phyloP scores from a whole-genome alignment of 306 rosid species.

The Mimosa bimucronata region DNA sequence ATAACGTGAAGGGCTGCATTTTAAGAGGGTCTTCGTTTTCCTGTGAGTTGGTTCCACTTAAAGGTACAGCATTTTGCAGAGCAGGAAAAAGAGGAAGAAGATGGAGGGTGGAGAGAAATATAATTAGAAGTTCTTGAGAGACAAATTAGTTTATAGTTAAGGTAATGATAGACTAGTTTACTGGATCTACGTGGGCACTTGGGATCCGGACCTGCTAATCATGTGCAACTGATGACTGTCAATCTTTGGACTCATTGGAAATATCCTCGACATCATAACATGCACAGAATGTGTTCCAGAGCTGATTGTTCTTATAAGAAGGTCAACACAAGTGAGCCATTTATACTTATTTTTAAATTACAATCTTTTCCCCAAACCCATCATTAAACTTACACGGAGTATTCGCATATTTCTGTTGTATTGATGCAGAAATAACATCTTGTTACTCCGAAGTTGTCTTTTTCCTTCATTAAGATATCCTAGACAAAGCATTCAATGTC shows the following conservation, averaged over 20 bases:
- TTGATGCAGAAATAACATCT: conserved; percentile 11
- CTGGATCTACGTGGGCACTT: conserved; percentile 64
- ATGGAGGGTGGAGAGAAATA: conserved; percentile 28
- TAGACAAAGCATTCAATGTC: neutral
- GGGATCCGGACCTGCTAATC: conserved; percentile 75
- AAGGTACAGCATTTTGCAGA: conserved; percentile 39
- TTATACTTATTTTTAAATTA: conserved; percentile 8
- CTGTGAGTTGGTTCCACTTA: conserved; percentile 41
- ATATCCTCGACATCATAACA: conserved; percentile 69
- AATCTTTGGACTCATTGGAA: conserved; percentile 66
- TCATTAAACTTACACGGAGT: neutral
- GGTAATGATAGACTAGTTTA: conserved; percentile 41
- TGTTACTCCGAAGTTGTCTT: neutral
- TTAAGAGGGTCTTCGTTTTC: conserved; percentile 34
- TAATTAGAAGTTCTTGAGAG: conserved; percentile 35
- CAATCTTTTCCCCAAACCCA: neutral
- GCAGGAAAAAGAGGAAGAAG: conserved; percentile 42
- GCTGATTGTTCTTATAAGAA: conserved; percentile 42
- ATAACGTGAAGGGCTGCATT: conserved; percentile 47
- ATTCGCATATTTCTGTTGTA: neutral
- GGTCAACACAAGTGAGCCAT: conserved; percentile 61
- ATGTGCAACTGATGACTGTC: conserved; percentile 65
- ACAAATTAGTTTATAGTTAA: conserved; percentile 40
- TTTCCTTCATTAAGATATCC: neutral
- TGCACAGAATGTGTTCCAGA: conserved; percentile 76